These are phyloP conservation scores for Coemansia sp. DNA, from an alignment of 192 early-diverging fungal species.

Conservation along the genomic window DNA sequence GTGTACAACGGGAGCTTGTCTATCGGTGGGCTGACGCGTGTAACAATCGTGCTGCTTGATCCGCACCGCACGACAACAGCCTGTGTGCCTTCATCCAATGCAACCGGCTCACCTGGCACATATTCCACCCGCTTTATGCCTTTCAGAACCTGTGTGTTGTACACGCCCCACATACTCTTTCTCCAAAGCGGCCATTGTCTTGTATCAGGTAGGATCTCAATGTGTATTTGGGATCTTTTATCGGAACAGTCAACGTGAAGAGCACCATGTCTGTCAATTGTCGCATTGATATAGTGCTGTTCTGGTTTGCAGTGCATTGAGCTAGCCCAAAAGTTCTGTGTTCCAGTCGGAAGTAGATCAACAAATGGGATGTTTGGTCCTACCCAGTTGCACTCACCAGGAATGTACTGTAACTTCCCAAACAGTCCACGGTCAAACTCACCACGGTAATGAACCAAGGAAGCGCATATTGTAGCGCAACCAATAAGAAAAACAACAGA, in stretches of 20 bases:
- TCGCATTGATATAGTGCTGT: slow-evolving; percentile 36
- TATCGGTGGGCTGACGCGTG: slow-evolving; percentile 33
- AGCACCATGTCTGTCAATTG: slow-evolving; percentile 37
- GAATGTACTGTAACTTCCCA: slow-evolving; percentile 12
- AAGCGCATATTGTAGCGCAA: slow-evolving; percentile 9
- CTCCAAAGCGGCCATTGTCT: slow-evolving; percentile 49
- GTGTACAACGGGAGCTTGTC: slow-evolving; percentile 11
- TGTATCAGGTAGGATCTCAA: slow-evolving; percentile 59
- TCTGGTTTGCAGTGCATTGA: slow-evolving; percentile 35
- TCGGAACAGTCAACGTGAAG: slow-evolving; percentile 35
- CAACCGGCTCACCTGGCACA: slow-evolving; percentile 20
- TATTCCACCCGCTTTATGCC: slow-evolving; percentile 22
- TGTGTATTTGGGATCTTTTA: background rate
- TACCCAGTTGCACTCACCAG: slow-evolving; percentile 55
- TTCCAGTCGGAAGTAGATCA: slow-evolving; percentile 55
- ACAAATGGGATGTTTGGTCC: slow-evolving; percentile 56
- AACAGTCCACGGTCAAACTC: slow-evolving; percentile 48
- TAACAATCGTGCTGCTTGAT: slow-evolving; percentile 35
- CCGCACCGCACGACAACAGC: slow-evolving; percentile 56
- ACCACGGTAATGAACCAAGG: slow-evolving; percentile 45
- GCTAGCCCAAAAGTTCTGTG: slow-evolving; percentile 66
- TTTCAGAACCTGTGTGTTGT: slow-evolving; percentile 51
- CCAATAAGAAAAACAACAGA: slow-evolving; percentile 14
- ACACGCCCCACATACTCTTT: slow-evolving; percentile 50
- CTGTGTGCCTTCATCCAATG: slow-evolving; percentile 39